phyloP scores from a whole-genome alignment of 2,329 filamentous ascomycete species.

The Colletotrichum somersetense region DNA sequence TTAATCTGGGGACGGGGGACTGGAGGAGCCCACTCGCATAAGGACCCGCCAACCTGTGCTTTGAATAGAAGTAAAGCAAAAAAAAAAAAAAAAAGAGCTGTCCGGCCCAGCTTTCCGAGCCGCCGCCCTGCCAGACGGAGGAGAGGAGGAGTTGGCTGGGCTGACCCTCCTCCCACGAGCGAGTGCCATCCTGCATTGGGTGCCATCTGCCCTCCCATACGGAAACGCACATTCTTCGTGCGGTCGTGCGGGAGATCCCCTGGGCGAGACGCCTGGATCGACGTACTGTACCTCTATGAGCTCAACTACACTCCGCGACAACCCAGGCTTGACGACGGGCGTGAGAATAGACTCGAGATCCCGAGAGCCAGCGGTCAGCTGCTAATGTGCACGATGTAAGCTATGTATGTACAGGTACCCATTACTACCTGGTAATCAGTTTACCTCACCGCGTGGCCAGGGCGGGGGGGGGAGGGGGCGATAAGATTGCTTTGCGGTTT shows the following conservation, averaged over 20 bases:
- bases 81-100: too few relatives aligned
- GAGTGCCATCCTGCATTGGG: neutral
- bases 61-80: conserved; percentile 18
- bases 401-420: too few relatives aligned
- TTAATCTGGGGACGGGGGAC: conserved; percentile 3
- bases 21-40: conserved; percentile 4
- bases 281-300: conserved; percentile 4
- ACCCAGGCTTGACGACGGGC: neutral
- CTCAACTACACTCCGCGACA: conserved; percentile 10
- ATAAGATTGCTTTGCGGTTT: neutral
- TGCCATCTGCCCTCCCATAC: neutral
- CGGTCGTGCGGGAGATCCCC: conserved; percentile 33
- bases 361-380: conserved; percentile 15
- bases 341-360: neutral
- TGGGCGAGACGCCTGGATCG: neutral
- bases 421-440: too few relatives aligned
- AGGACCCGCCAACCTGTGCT: conserved; percentile 29
- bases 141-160: too few relatives aligned
- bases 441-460: neutral
- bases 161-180: too few relatives aligned
- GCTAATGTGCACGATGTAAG: neutral
- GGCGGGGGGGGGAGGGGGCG: neutral
- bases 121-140: neutral
- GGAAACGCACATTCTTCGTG: conserved; percentile 17
- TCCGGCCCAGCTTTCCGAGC: conserved; percentile 15